Base-by-base conservation (phyloP, 768 basidiomycete genomes). In the Suillus luteus region DNA sequence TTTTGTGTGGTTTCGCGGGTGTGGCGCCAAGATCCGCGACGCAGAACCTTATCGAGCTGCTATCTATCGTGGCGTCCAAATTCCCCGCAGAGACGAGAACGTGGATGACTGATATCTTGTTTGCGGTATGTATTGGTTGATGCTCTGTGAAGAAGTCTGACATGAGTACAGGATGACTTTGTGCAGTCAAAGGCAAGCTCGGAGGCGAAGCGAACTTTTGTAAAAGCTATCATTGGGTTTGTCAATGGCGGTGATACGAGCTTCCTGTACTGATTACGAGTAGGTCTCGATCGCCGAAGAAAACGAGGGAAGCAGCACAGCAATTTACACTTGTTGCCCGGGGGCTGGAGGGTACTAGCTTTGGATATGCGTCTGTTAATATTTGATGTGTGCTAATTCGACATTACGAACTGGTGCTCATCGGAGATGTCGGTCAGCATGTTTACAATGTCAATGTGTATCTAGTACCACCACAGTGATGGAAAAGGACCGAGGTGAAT, bases 291-390 rank as follows among this genome's bases (percentile, higher is more conserved):
- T 90, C 90, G 19, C 77, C 86, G 2, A 90, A 88, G 71, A 83
- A 82, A 67, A 93, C 88, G 41, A 80, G 90, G 66, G 93, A 95
- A 44, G 93, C 94, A 0, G 88, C 93, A 12, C 88, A 94, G 67
- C 92, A 96, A 66, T 95, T 96, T 74, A 89, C 90, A 1, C 81
- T 96, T 0, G 84, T 96, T 22, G 90, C 93, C 12, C 78, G 94
- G 70, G 94, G 94, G 2, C 75, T 95, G 62, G 92, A 93, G 68
- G 92, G 90, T 9, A 90, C 93, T 10, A 88, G 85, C 65, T 96
- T 95, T 74, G 94, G 94, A 9, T 93, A 91, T 73, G 86, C 92
- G 2, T 86, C 88, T 5, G 79, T 86, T 60, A 80, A 81, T 41
- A 85, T 86, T 83, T 86, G 65, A 75, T 44, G 35, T 35, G 2